Conservation (phyloP, 108 stramenopile species). For the Pseudonitzschia delicatissima region DNA sequence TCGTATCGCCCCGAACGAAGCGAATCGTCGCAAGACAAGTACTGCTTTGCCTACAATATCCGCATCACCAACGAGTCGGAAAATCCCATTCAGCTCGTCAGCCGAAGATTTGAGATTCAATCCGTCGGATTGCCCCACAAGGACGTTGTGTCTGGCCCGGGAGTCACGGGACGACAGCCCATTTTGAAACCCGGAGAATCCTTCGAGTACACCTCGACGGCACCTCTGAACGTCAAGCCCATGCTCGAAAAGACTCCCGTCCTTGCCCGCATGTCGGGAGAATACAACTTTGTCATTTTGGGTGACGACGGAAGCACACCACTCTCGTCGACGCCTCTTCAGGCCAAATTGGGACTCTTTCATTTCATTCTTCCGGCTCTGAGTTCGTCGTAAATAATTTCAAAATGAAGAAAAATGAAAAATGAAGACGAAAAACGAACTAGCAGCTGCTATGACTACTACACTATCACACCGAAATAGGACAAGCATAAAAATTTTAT, state of each 20-base stretch:
- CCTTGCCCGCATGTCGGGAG: slow-evolving; percentile 86
- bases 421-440: background rate
- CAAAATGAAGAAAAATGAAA: background rate
- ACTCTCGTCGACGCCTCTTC: slow-evolving; percentile 65
- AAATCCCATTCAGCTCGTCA: slow-evolving; percentile 79
- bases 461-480: too few relatives aligned
- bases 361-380: slow-evolving; percentile 81
- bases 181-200: slow-evolving; percentile 91
- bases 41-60: slow-evolving; percentile 92
- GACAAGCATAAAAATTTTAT: too few relatives aligned
- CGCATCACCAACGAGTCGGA: slow-evolving; percentile 88
- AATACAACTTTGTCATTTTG: slow-evolving; percentile 78
- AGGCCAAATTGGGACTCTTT: slow-evolving; percentile 85
- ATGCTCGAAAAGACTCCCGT: slow-evolving; percentile 82
- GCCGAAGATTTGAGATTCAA: slow-evolving; percentile 89
- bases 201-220: slow-evolving; percentile 90
- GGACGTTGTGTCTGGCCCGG: slow-evolving; percentile 88
- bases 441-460: background rate
- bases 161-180: slow-evolving; percentile 88
- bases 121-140: slow-evolving; percentile 76
- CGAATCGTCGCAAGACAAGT: slow-evolving; percentile 73
- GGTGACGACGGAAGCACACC: slow-evolving; percentile 77
- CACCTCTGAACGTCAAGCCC: slow-evolving; percentile 76
- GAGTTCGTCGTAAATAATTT: slow-evolving; percentile 7
- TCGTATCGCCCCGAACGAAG: slow-evolving; percentile 90